Percentiles rank a stretch among this genome's conserved stretches.
Conservation (phyloP, 352 stramenopile genomes). For the Pythium volutum region DNA sequence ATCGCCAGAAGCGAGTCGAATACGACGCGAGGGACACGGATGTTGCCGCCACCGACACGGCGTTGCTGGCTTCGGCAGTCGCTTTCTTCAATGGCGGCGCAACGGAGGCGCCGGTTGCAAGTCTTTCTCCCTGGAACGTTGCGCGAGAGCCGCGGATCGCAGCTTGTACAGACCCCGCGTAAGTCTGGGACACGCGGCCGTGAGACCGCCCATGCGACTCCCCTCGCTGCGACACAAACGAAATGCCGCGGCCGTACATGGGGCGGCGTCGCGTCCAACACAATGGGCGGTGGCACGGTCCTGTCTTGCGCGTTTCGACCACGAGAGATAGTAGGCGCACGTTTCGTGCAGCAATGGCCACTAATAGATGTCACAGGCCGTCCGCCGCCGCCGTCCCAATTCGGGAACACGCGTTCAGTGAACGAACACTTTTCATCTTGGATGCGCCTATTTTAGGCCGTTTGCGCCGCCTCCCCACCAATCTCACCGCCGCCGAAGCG, state of each 20-base stretch:
- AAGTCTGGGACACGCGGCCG: slow-evolving; percentile 2
- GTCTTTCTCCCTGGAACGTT: background rate
- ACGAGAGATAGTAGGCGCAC: too few relatives aligned
- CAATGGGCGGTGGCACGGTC: too few relatives aligned
- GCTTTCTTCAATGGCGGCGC: background rate
- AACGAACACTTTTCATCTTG: too few relatives aligned
- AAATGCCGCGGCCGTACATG: slow-evolving; percentile 25
- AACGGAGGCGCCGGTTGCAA: too few relatives aligned
- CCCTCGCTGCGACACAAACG: slow-evolving; percentile 21
- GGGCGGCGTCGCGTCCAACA: too few relatives aligned
- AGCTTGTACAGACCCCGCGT: background rate
- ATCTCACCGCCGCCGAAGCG: too few relatives aligned
- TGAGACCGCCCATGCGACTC: slow-evolving; percentile 9
- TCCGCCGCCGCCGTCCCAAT: too few relatives aligned
- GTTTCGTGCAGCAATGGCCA: too few relatives aligned
- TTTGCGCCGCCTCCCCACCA: too few relatives aligned
- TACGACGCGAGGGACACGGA: background rate
- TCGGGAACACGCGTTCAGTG: too few relatives aligned
- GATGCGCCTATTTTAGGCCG: too few relatives aligned
- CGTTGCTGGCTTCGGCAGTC: background rate
- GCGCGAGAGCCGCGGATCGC: background rate
- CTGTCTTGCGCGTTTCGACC: background rate
- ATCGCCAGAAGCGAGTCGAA: background rate
- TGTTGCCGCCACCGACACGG: background rate
- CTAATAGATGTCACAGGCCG: too few relatives aligned